Evolutionary conservation across 768 basidiomycete genomes (phyloP), one percentile per base, ranked within the genome.

Genomic region (Ramaria sp.): DNA sequence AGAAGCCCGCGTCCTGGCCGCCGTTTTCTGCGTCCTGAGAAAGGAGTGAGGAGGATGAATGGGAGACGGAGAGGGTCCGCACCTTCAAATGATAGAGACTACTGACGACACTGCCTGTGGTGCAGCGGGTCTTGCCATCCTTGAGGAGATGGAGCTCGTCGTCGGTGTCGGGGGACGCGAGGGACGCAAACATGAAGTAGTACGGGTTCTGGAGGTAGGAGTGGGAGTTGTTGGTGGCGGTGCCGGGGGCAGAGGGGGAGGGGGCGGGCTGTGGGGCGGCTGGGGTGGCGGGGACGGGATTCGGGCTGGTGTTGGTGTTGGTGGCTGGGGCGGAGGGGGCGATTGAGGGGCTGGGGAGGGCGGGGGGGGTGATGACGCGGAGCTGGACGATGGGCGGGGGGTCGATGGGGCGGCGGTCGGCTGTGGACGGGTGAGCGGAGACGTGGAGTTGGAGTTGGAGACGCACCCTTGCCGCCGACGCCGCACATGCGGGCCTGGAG

Each of bases 361-460:
- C 22, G 11, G 62, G 55, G 24, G 59, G 64, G 27, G 63, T 61
- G 63, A 90, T 75, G 54, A 96, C 89, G 54, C 87, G 83, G 7
- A 97, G 82, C 69, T 95, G 91, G n/a, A 97, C 84, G 71, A 97
- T 93, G 17, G 94, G 93, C 1, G 93, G 92, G 0, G 94, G 94
- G 75, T 97, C 93, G 67, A 97, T 92, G 2, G 94, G 93, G 38
- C 93, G 78, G n/a, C 93, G 80, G 77, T 95, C 94, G 55, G 91
- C 92, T 88, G 72, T 52, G 57, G 39, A n/a, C n/a, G n/a, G n/a
- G n/a, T n/a, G n/a, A n/a, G n/a, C n/a, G n/a, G n/a, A n/a, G n/a
- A n/a, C n/a, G n/a, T n/a, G n/a, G n/a, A n/a, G n/a, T n/a, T n/a
- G n/a, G n/a, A n/a, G n/a, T n/a, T n/a, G n/a, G n/a, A n/a, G n/a